phyloP scores from a whole-genome alignment of 768 basidiomycete genomes.

The Boletales sp. region DNA sequence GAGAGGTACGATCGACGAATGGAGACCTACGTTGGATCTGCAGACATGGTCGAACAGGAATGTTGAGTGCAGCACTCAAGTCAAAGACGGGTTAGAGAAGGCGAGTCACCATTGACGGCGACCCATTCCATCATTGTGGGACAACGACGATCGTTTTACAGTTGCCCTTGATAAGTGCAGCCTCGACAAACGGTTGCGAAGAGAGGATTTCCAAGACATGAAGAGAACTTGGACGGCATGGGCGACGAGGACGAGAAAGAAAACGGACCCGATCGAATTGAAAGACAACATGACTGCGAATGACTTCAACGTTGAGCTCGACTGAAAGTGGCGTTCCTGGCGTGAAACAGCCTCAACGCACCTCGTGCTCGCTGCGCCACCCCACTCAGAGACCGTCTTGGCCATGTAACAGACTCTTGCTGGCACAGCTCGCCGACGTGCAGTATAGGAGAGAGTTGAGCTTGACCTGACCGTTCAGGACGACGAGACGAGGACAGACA shows the following conservation, averaged over 20 bases:
- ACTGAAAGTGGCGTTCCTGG: slow-evolving; percentile 36
- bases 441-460: slow-evolving; percentile 77
- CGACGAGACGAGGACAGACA: slow-evolving; percentile 56
- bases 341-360: slow-evolving; percentile 36
- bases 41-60: slow-evolving; percentile 90
- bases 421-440: slow-evolving; percentile 51
- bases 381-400: slow-evolving; percentile 57
- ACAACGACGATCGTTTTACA: slow-evolving; percentile 98
- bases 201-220: slow-evolving; percentile 68
- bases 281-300: slow-evolving; percentile 71
- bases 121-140: slow-evolving; percentile 99
- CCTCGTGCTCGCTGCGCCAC: slow-evolving; percentile 56
- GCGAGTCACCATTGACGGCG: slow-evolving; percentile 77
- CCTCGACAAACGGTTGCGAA: slow-evolving; percentile 86
- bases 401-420: slow-evolving; percentile 59
- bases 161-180: slow-evolving; percentile 94
- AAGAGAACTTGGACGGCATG: slow-evolving; percentile 47
- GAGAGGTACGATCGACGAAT: no score
- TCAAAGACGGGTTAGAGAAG: slow-evolving; percentile 73
- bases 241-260: no score
- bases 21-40: slow-evolving; percentile 53
- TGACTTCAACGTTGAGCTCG: slow-evolving; percentile 38
- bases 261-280: slow-evolving; percentile 70
- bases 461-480: slow-evolving; percentile 84
- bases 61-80: slow-evolving; percentile 94